Evolutionary conservation across 1,139 yeast species (phyloP).

Genomic region (Scheffersomyces titani): DNA sequence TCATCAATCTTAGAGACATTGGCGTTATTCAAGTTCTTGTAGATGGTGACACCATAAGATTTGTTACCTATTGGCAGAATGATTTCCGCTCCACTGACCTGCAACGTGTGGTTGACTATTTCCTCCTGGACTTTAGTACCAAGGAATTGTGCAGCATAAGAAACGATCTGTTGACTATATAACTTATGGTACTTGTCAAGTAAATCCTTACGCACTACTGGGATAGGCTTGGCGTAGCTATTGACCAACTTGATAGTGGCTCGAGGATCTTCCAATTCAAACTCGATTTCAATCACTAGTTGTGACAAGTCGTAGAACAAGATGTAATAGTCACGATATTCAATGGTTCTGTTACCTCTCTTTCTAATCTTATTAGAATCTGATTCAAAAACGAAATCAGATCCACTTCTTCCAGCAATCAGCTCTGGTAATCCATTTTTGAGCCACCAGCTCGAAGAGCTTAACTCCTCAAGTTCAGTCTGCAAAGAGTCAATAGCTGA

Average conservation of each 20-base stretch:
- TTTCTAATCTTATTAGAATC: conserved; percentile 59
- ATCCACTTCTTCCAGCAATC: conserved; percentile 43
- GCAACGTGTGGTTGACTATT: conserved; percentile 5
- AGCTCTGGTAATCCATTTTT: conserved; percentile 60
- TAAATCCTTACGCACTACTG: conserved; percentile 47
- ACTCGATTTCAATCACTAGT: conserved; percentile 57
- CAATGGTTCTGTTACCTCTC: conserved; percentile 55
- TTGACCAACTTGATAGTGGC: conserved; percentile 51
- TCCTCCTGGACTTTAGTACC: conserved; percentile 34
- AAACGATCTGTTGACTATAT: conserved; percentile 45
- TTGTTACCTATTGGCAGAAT: conserved; percentile 65
- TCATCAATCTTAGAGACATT: conserved; percentile 62
- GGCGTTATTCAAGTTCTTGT: conserved; percentile 59
- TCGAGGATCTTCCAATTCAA: conserved; percentile 56
- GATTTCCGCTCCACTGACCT: conserved; percentile 15
- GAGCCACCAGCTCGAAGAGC: conserved; percentile 64
- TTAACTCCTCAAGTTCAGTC: conserved; percentile 33
- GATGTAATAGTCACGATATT: conserved; percentile 69
- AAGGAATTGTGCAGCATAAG: conserved; percentile 40
- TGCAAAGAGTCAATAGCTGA: conserved; percentile 25
- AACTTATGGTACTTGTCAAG: conserved; percentile 52
- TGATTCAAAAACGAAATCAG: conserved; percentile 60
- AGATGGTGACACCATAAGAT: conserved; percentile 73
- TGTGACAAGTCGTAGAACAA: conserved; percentile 76
- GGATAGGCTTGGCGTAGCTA: conserved; percentile 42